A percentile compares a stretch with the other conserved stretches of the same genome.
Evolutionary conservation across 495 filamentous ascomycete genomes (phyloP).

Genomic region (Xylaria longipes): DNA sequence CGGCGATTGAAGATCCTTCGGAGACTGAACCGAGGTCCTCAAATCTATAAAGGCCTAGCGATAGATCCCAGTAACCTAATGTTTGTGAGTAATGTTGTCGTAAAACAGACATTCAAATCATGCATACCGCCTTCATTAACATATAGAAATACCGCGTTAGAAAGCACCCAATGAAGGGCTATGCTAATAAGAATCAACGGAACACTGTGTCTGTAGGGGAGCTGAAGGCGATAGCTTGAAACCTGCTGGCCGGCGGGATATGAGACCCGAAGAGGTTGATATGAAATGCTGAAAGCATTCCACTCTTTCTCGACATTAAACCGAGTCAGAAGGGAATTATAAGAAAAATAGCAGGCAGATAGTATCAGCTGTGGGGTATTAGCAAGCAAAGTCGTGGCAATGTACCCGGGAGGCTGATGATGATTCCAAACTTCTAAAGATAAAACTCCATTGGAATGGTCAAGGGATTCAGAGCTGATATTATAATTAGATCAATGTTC

Average conservation of each 20-base stretch:
- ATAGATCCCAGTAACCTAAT: background rate
- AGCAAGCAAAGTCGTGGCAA: slow-evolving; percentile 6
- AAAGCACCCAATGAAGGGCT: slow-evolving; percentile 32
- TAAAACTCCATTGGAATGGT: background rate
- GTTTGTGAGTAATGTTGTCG: background rate
- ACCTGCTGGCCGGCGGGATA: slow-evolving; percentile 28
- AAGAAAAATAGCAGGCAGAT: slow-evolving; percentile 29
- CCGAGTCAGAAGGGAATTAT: slow-evolving; percentile 26
- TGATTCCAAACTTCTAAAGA: background rate
- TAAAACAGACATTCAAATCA: background rate
- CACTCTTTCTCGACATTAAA: slow-evolving; percentile 28
- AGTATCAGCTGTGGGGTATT: slow-evolving; percentile 31
- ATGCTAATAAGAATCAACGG: slow-evolving; percentile 36
- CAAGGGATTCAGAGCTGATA: background rate
- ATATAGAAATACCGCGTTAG: slow-evolving; percentile 25
- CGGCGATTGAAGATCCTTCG: background rate
- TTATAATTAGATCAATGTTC: background rate
- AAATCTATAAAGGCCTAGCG: background rate
- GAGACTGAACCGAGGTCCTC: background rate
- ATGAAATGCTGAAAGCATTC: slow-evolving; percentile 21
- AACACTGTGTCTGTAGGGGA: slow-evolving; percentile 28
- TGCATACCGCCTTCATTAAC: slow-evolving; percentile 24
- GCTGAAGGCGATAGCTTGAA: slow-evolving; percentile 28
- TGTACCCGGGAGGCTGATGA: slow-evolving; percentile 3
- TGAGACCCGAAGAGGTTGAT: slow-evolving; percentile 30